Percentiles rank a stretch among this genome's conserved stretches.
These are phyloP conservation scores for Beverwykella pulmonaria DNA, from an alignment of 495 filamentous ascomycete genomes.

Conservation along the genomic window DNA sequence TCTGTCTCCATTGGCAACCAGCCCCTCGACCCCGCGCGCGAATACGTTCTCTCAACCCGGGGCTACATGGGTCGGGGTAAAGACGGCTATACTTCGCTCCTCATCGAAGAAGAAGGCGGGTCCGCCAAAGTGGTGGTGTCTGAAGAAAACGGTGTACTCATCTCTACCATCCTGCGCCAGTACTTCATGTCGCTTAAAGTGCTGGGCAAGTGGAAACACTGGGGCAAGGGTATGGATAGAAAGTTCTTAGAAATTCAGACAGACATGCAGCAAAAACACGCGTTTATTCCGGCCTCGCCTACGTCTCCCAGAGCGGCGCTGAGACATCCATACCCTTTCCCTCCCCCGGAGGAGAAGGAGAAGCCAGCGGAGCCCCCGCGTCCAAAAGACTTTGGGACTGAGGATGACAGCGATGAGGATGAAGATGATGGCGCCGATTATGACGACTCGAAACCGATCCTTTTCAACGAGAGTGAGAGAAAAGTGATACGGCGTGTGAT, in stretches of 20 bases:
- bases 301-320: background rate
- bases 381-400: background rate
- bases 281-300: conserved; percentile 43
- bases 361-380: background rate
- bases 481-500: conserved; percentile 57
- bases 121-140: conserved; percentile 73
- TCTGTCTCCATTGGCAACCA: conserved; percentile 61
- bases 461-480: conserved; percentile 39
- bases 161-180: conserved; percentile 81
- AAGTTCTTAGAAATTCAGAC: conserved; percentile 67
- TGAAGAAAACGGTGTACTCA: conserved; percentile 83
- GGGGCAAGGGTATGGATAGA: conserved; percentile 59
- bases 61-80: conserved; percentile 88
- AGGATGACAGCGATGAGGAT: conserved; percentile 7
- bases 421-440: conserved; percentile 24
- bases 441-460: conserved; percentile 39
- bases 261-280: conserved; percentile 50
- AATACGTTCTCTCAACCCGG: conserved; percentile 72
- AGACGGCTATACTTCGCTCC: conserved; percentile 76
- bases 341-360: background rate
- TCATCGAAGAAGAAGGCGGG: conserved; percentile 70
- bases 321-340: background rate
- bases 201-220: conserved; percentile 70
- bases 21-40: conserved; percentile 55
- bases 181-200: conserved; percentile 86